Conservation (phyloP, 768 basidiomycete genomes). For the Cyclocybe aegerita region DNA sequence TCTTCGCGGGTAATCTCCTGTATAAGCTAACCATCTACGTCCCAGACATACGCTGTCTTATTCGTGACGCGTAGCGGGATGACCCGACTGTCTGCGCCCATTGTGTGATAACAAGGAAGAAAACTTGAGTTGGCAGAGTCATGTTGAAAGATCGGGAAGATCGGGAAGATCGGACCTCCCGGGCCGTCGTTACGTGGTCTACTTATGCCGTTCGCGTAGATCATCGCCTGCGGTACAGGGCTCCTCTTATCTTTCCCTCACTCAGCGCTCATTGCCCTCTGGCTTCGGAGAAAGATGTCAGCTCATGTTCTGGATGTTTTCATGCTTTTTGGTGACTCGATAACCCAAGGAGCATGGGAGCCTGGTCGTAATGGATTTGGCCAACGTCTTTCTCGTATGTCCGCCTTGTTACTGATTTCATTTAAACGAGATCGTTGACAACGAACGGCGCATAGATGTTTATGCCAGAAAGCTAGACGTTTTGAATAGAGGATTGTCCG, state of each 20-base stretch:
- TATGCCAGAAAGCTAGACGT: slow-evolving; percentile 85
- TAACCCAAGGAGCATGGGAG: slow-evolving; percentile 71
- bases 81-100: slow-evolving; percentile 25
- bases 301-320: slow-evolving; percentile 61
- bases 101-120: slow-evolving; percentile 9
- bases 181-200: too few relatives aligned
- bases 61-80: slow-evolving; percentile 76
- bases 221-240: background rate
- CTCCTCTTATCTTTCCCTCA: background rate
- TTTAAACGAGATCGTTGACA: slow-evolving; percentile 1
- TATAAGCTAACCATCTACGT: slow-evolving; percentile 62
- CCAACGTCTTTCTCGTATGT: slow-evolving; percentile 65
- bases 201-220: background rate
- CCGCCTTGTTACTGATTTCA: background rate
- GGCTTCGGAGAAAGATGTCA: slow-evolving; percentile 40
- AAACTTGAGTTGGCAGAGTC: slow-evolving; percentile 1
- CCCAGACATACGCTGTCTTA: slow-evolving; percentile 85
- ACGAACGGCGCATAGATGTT: slow-evolving; percentile 43
- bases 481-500: slow-evolving; percentile 79
- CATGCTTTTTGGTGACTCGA: slow-evolving; percentile 80
- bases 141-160: background rate
- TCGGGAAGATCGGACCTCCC: background rate
- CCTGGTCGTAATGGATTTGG: slow-evolving; percentile 56
- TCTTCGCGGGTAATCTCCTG: slow-evolving; percentile 1
- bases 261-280: background rate